Evolutionary conservation across 1,284 basidiomycete genomes (phyloP).

Genomic region (Ustilago crameri): DNA sequence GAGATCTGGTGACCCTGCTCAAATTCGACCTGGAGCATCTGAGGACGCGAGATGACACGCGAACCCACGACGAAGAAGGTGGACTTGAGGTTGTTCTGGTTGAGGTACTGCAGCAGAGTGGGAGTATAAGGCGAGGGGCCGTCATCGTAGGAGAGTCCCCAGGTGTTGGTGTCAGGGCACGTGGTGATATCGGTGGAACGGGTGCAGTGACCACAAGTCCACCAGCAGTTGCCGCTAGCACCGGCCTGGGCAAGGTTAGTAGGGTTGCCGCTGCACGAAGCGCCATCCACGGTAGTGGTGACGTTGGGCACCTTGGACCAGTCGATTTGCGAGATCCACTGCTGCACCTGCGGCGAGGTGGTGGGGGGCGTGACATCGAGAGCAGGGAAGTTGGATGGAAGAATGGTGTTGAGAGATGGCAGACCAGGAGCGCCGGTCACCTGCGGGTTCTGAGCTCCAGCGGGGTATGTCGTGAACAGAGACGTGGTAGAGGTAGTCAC

Average conservation of each 20-base stretch:
- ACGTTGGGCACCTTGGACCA: conserved; percentile 76
- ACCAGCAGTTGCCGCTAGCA: conserved; percentile 77
- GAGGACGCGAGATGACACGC: conserved; percentile 82
- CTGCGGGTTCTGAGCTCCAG: conserved; percentile 56
- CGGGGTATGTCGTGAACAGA: conserved; percentile 50
- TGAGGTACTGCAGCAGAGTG: conserved; percentile 75
- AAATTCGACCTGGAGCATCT: conserved; percentile 83
- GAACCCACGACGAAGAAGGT: conserved; percentile 96
- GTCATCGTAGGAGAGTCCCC: conserved; percentile 79
- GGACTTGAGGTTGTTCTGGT: conserved; percentile 76
- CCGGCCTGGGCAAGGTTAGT: conserved; percentile 72
- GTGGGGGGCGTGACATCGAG: conserved; percentile 77
- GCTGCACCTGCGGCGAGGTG: conserved; percentile 77
- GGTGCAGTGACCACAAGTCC: conserved; percentile 85
- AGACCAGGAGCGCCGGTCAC: conserved; percentile 58
- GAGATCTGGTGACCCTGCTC: conserved; percentile 73
- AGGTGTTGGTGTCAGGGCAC: conserved; percentile 83
- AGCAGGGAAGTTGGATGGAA: conserved; percentile 74
- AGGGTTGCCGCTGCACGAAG: conserved; percentile 76
- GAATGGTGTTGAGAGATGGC: conserved; percentile 40
- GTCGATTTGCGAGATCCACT: conserved; percentile 79
- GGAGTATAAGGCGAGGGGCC: conserved; percentile 85
- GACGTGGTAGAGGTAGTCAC: conserved; percentile 46
- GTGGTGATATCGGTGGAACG: conserved; percentile 78
- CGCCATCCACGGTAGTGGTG: conserved; percentile 72